Conservation (phyloP, 2,329 filamentous ascomycete species). For the Calycina herbarum region DNA sequence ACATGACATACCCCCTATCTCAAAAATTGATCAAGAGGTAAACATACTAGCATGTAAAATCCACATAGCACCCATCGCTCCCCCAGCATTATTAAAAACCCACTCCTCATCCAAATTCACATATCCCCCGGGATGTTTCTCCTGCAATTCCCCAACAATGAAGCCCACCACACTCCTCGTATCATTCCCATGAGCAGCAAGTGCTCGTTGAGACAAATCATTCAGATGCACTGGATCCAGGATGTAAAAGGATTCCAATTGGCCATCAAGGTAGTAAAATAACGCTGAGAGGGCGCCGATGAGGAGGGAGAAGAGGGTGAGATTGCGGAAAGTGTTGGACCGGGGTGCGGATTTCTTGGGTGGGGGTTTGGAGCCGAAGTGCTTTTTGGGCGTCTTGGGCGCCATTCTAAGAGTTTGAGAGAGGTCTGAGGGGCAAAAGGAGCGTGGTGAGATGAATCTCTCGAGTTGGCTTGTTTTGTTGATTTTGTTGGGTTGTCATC, state of each 20-base stretch:
- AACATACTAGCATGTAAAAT: constrained; percentile 79
- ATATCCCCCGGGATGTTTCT: constrained; percentile 49
- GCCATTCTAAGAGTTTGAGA: background rate
- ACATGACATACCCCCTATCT: constrained; percentile 10
- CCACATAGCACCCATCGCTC: constrained; percentile 90
- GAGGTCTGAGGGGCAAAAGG: too few relatives aligned
- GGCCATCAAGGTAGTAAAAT: constrained; percentile 57
- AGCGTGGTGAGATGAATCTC: background rate
- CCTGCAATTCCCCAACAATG: constrained; percentile 68
- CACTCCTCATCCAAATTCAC: constrained; percentile 76
- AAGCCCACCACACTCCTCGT: constrained; percentile 66
- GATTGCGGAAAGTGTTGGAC: background rate
- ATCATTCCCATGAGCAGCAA: constrained; percentile 72
- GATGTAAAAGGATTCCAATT: constrained; percentile 64
- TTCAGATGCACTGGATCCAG: constrained; percentile 70
- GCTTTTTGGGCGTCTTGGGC: background rate
- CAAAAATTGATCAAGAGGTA: background rate
- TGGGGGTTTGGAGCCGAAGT: background rate
- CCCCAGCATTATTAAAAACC: constrained; percentile 90
- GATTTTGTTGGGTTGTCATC: background rate
- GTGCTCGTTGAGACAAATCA: constrained; percentile 64
- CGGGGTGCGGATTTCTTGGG: background rate
- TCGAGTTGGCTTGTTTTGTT: background rate
- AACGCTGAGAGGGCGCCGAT: constrained; percentile 55
- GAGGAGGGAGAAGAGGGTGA: constrained; percentile 53